Evolutionary conservation across 164 flowering plant species (phyloP), one percentile per base, ranked within the genome.

Genomic region (Vitis labrusca): DNA sequence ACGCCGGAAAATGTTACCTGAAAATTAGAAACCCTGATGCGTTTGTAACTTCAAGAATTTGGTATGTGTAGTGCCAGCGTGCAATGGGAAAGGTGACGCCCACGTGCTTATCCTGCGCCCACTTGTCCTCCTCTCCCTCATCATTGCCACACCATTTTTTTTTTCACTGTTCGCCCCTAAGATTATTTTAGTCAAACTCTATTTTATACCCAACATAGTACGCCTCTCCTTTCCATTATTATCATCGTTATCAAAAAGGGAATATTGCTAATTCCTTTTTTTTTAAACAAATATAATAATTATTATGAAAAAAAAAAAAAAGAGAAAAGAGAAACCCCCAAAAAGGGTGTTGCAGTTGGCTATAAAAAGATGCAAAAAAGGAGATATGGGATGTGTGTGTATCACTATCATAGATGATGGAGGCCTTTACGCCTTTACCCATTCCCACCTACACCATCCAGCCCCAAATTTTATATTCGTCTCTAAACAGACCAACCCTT

Each of bases 51-150:
- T 61, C 32, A 65, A 51, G 53, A 60, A 47, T 65, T 56, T 37
- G 44, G 6, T 6, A 37, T 3, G 44, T 37, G 7, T 47, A 58
- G 29, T 47, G 74, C 70, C 88, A 77, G 85, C 79, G 82, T 79
- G 85, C 82, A 60, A 73, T 48, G 79, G 63, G 74, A 80, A 75
- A 79, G 81, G 78, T 65, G 71, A 82, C 66, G 68, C 80, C 85
- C 91, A 88, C 88, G 90, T 83, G 89, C 86, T 81, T 88, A 81
- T 77, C 83, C 83, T 79, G 84, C 83, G 76, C 88, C 90, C 81
- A 80, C 87, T 73, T 63, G 56, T 67, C 65, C 71, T 60, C 80
- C 57, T 67, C 73, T 68, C 66, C 17, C 77, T 80, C 85, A 85
- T 88, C 81, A 83, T 83, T 84, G 81, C 84, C 72, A 56, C 64